A percentile compares a stretch with the other conserved stretches of the same genome.
These are phyloP conservation scores for Naganishia kalamii DNA, from an alignment of 768 basidiomycete genomes.

Conservation along the genomic window DNA sequence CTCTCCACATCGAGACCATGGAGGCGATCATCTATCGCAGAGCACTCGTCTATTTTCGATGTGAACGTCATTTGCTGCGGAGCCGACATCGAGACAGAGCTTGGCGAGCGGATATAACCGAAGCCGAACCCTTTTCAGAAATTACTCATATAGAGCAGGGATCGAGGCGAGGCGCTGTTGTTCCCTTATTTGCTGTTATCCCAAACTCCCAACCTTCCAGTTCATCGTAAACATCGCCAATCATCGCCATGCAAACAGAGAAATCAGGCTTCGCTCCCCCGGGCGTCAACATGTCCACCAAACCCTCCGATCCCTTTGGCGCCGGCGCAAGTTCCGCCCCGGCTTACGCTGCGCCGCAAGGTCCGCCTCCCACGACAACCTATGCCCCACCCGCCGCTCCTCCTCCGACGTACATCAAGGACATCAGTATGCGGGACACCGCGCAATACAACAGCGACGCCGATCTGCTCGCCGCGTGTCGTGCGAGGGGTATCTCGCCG, in stretches of 20 bases:
- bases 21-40: no score
- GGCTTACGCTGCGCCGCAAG: constrained; percentile 1
- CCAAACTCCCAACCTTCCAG: no score
- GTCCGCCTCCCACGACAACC: neutral
- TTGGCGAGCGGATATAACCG: no score
- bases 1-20: no score
- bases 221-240: neutral
- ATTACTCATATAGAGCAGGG: no score
- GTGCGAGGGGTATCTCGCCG: constrained; percentile 25
- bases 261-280: neutral
- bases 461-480: constrained; percentile 24
- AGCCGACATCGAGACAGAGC: no score
- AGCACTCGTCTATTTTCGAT: no score
- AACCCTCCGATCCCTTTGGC: neutral
- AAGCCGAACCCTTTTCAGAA: no score
- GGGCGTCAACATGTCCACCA: neutral
- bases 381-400: constrained; percentile 9
- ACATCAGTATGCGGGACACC: constrained; percentile 27
- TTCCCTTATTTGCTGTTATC: no score
- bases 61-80: no score
- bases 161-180: no score
- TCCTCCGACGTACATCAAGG: constrained; percentile 27
- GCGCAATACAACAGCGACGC: constrained; percentile 25
- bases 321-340: neutral
- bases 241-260: neutral